phyloP scores from a whole-genome alignment of 306 rosid genomes.

The Lathyrus aphaca region DNA sequence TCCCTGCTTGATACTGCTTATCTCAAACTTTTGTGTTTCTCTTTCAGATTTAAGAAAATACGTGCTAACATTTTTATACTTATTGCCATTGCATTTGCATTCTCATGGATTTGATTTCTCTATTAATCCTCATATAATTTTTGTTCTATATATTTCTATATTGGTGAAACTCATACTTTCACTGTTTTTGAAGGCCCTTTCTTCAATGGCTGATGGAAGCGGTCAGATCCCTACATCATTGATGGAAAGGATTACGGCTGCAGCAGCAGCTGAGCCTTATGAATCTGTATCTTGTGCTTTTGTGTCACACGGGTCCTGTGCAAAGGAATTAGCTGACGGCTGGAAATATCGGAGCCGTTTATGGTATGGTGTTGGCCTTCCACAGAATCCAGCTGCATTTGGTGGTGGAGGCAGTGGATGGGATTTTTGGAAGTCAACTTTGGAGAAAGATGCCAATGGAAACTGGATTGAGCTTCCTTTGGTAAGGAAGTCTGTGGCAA shows the following conservation, averaged over 20 bases:
- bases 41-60: constrained; percentile 31
- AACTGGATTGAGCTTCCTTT: constrained; percentile 95
- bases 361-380: constrained; percentile 96
- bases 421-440: constrained; percentile 79
- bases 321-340: constrained; percentile 79
- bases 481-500: constrained; percentile 90
- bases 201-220: constrained; percentile 82
- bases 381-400: constrained; percentile 58
- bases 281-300: constrained; percentile 91
- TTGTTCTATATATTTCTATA: constrained; percentile 36
- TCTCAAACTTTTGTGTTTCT: constrained; percentile 20
- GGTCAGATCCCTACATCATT: constrained; percentile 76
- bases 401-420: constrained; percentile 97
- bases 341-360: constrained; percentile 91
- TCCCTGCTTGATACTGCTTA: neutral
- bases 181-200: constrained; percentile 66
- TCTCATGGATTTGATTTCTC: constrained; percentile 29
- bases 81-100: constrained; percentile 31
- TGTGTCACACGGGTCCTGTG: constrained; percentile 93
- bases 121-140: constrained; percentile 29
- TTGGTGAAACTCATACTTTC: constrained; percentile 39
- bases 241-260: constrained; percentile 91
- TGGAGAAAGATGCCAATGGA: constrained; percentile 84
- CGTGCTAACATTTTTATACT: neutral
- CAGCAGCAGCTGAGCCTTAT: constrained; percentile 98